Evolutionary conservation across 1,139 yeast genomes (phyloP).

Genomic region (Yamadazyma atmosphaerica): DNA sequence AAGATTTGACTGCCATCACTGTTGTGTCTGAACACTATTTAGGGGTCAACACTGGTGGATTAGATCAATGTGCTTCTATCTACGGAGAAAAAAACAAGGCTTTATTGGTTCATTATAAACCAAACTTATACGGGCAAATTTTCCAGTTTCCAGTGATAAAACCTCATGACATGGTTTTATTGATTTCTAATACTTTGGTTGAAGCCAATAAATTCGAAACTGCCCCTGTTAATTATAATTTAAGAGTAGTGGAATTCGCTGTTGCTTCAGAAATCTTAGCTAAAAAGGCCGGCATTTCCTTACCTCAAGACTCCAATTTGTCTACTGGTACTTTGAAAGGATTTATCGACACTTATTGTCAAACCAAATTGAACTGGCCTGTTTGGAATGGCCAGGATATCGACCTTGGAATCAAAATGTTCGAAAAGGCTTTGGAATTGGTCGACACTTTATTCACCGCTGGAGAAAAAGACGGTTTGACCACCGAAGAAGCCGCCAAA

Average conservation of each 20-base stretch:
- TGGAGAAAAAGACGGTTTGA: constrained; percentile 45
- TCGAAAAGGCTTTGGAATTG: constrained; percentile 39
- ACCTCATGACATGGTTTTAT: constrained; percentile 50
- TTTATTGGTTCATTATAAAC: constrained; percentile 61
- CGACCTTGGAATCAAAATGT: constrained; percentile 42
- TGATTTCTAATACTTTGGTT: constrained; percentile 64
- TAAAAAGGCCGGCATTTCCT: constrained; percentile 39
- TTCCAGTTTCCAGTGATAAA: constrained; percentile 51
- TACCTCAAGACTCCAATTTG: constrained; percentile 56
- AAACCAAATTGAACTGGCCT: constrained; percentile 27
- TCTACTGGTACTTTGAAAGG: constrained; percentile 67
- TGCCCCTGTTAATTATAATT: constrained; percentile 67
- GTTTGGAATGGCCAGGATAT: constrained; percentile 51
- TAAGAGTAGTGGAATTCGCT: constrained; percentile 70
- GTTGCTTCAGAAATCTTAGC: constrained; percentile 63
- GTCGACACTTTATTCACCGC: constrained; percentile 39
- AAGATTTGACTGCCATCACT: constrained; percentile 59
- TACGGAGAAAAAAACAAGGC: constrained; percentile 66
- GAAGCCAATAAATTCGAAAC: constrained; percentile 68
- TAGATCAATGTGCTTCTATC: constrained; percentile 76
- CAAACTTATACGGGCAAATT: constrained; percentile 57
- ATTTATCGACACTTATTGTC: constrained; percentile 54
- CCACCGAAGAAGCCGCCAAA: constrained; percentile 50
- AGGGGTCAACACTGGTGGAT: constrained; percentile 76
- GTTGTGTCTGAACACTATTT: constrained; percentile 71